A percentile compares a stretch with the other conserved stretches of the same genome.
Conservation (phyloP, 257 asterid genomes). For the Leonotis leonurus region DNA sequence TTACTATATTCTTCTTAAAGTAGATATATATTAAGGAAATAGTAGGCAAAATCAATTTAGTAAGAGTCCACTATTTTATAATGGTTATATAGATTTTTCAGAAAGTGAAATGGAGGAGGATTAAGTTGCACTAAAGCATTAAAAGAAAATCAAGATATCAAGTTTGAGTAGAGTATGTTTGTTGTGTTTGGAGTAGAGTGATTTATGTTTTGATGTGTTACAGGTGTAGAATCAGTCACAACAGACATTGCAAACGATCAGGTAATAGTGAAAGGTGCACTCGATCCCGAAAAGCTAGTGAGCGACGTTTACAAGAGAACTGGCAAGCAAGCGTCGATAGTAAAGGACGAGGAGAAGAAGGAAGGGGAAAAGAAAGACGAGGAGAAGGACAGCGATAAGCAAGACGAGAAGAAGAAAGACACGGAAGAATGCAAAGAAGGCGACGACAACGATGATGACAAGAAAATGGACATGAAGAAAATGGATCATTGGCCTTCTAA, state of each 20-base stretch:
- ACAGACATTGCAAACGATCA: constrained; percentile 52
- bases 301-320: constrained; percentile 67
- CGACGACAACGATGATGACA: constrained; percentile 26
- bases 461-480: constrained; percentile 44
- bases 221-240: constrained; percentile 79
- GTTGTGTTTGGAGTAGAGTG: not conserved
- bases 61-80: no score
- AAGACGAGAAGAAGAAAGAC: constrained; percentile 17
- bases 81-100: no score
- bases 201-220: not conserved
- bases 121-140: not conserved
- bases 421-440: constrained; percentile 29
- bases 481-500: constrained; percentile 53
- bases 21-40: no score
- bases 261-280: constrained; percentile 57
- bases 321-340: constrained; percentile 62
- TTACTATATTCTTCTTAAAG: no score
- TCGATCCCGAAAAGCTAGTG: constrained; percentile 77
- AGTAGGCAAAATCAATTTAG: no score
- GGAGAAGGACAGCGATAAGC: constrained; percentile 31
- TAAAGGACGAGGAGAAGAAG: constrained; percentile 51
- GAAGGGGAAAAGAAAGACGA: constrained; percentile 39
- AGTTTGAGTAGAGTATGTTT: not conserved
- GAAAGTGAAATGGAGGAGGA: no score
- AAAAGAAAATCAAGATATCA: not conserved